phyloP scores from a whole-genome alignment of 345 rosid species.

The Lepidium sativum region DNA sequence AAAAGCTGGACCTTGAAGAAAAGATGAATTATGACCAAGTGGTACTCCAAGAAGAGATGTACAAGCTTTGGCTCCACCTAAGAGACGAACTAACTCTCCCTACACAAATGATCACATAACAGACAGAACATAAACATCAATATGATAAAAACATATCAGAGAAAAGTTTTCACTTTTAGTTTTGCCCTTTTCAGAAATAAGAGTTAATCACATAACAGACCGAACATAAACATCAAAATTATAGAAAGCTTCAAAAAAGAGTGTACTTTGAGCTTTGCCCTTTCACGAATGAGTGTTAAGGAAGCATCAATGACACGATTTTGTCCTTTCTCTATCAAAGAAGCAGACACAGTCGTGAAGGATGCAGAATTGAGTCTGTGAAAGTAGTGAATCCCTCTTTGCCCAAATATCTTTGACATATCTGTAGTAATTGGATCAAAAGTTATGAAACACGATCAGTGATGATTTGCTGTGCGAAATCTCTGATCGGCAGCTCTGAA shows the following conservation, averaged over 20 bases:
- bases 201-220: constrained; percentile 4
- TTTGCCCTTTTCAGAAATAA: constrained; percentile 89
- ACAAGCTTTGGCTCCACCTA: constrained; percentile 69
- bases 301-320: constrained; percentile 92
- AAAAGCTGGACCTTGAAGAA: constrained; percentile 98
- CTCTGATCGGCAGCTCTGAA: no score
- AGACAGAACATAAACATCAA: not conserved
- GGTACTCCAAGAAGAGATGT: constrained; percentile 92
- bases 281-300: constrained; percentile 91
- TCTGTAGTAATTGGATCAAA: constrained; percentile 16
- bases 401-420: constrained; percentile 35
- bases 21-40: constrained; percentile 91
- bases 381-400: constrained; percentile 51
- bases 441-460: no score
- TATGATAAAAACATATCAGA: not conserved
- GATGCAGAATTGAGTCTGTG: constrained; percentile 44
- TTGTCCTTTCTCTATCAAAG: constrained; percentile 68
- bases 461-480: no score
- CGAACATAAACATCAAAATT: not conserved
- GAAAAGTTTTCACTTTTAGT: constrained; percentile 50
- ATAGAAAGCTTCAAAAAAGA: not conserved
- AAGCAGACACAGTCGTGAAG: constrained; percentile 41
- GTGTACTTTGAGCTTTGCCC: constrained; percentile 85
- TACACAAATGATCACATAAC: constrained; percentile 3
- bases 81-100: constrained; percentile 87